phyloP scores from a whole-genome alignment of 2,329 filamentous ascomycete species.

The Scopulariopsis brevicaulis region DNA sequence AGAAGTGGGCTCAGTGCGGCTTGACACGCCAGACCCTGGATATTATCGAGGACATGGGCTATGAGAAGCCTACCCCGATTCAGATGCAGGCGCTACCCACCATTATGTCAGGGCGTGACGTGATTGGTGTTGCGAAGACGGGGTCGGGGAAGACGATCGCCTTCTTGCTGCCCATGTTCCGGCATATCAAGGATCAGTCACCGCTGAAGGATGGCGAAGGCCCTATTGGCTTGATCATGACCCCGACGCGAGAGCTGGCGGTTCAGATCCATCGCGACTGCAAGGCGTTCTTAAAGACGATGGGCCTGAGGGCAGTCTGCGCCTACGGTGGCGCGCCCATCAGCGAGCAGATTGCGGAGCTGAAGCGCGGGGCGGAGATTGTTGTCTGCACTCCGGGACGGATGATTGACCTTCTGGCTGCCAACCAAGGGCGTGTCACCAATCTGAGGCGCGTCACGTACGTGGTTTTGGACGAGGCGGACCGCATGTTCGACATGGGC shows the following conservation, averaged over 20 bases:
- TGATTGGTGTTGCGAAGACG: constrained; percentile 94
- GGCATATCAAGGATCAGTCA: constrained; percentile 90
- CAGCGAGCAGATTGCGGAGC: constrained; percentile 91
- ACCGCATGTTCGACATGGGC: constrained; percentile 99
- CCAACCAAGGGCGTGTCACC: constrained; percentile 88
- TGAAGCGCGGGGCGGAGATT: constrained; percentile 91
- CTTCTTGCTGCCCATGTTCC: constrained; percentile 92
- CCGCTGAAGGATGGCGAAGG: constrained; percentile 76
- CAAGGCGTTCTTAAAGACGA: constrained; percentile 83
- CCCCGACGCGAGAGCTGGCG: constrained; percentile 86
- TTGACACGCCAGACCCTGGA: constrained; percentile 79
- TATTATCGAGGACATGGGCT: constrained; percentile 70
- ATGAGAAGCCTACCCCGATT: constrained; percentile 83
- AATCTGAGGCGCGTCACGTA: constrained; percentile 86
- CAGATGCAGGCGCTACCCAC: constrained; percentile 91
- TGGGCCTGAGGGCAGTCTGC: constrained; percentile 77
- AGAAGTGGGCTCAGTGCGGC: constrained; percentile 94
- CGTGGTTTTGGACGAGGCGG: constrained; percentile 90
- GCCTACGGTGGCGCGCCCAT: constrained; percentile 93
- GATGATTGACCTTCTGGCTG: constrained; percentile 88
- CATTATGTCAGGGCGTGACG: constrained; percentile 91
- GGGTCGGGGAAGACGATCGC: constrained; percentile 96
- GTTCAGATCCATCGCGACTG: constrained; percentile 91
- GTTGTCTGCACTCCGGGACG: constrained; percentile 91
- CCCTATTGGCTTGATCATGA: constrained; percentile 80